Evolutionary conservation across 768 basidiomycete genomes (phyloP).

Genomic region (Collybia sp.): DNA sequence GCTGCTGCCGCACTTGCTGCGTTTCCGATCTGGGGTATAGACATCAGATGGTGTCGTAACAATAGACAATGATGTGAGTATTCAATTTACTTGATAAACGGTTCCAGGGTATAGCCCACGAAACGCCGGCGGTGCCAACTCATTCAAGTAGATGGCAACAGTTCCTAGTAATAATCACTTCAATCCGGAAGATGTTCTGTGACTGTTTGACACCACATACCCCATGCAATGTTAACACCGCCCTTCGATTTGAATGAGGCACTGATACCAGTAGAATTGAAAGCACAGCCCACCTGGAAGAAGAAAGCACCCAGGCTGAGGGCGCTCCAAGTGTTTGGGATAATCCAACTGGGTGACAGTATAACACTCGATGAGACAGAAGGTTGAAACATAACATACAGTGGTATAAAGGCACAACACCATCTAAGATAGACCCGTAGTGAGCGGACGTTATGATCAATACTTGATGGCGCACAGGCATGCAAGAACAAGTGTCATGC

Average conservation of each 20-base stretch:
- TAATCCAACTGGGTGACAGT: constrained; percentile 45
- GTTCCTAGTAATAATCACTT: constrained; percentile 2
- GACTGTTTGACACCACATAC: constrained; percentile 11
- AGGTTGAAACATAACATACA: constrained; percentile 1
- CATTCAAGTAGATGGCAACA: constrained; percentile 53
- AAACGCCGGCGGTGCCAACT: constrained; percentile 65
- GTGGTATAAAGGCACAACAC: constrained; percentile 10
- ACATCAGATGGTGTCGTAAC: too few species aligned
- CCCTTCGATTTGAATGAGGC: constrained; percentile 28
- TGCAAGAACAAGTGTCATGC: constrained; percentile 41
- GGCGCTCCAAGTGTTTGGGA: constrained; percentile 46
- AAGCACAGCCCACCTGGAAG: constrained; percentile 18
- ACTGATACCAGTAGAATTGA: too few species aligned
- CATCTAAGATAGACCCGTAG: not conserved
- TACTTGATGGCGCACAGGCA: constrained; percentile 1
- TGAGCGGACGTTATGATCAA: not conserved
- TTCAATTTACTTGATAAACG: constrained; percentile 39
- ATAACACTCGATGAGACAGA: not conserved
- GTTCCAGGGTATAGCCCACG: constrained; percentile 62
- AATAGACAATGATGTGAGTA: too few species aligned
- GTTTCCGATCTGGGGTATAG: constrained; percentile 35
- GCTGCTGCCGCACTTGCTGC: constrained; percentile 15
- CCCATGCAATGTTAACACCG: constrained; percentile 70
- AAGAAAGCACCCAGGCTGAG: constrained; percentile 66
- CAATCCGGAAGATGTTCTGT: not conserved